Percentiles rank a stretch among this genome's conserved stretches.
phyloP scores from a whole-genome alignment of 257 asterid species.

The Nicotiana tomentosiformis region DNA sequence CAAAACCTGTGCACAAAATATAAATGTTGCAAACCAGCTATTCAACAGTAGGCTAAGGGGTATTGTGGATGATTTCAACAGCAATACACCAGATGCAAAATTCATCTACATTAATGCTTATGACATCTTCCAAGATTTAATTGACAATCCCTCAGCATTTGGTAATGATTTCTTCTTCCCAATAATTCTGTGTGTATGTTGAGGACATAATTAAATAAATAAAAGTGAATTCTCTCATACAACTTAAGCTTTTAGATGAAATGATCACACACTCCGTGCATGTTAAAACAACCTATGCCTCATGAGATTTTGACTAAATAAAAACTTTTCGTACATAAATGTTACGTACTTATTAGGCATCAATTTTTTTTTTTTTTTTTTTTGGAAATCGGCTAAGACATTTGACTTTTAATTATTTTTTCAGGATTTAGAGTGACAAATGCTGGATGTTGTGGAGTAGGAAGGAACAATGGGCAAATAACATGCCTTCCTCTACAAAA shows the following conservation, averaged over 20 bases:
- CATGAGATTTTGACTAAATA: neutral
- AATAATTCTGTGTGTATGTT: neutral
- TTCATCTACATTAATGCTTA: constrained; percentile 72
- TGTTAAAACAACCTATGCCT: neutral
- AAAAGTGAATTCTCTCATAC: too few relatives aligned
- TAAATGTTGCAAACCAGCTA: constrained; percentile 60
- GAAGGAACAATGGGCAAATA: constrained; percentile 92
- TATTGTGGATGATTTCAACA: constrained; percentile 62
- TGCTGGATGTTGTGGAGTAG: constrained; percentile 92
- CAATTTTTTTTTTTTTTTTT: too few relatives aligned
- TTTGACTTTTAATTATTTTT: neutral
- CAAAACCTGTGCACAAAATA: constrained; percentile 53
- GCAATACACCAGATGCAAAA: constrained; percentile 48
- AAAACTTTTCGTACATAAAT: neutral
- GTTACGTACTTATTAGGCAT: too few relatives aligned
- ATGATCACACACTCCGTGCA: too few relatives aligned
- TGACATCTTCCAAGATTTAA: constrained; percentile 77
- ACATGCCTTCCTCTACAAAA: constrained; percentile 75
- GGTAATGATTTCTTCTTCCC: constrained; percentile 34
- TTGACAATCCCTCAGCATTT: constrained; percentile 52
- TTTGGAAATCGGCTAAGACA: neutral
- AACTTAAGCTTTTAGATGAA: too few relatives aligned
- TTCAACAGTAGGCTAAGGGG: constrained; percentile 56
- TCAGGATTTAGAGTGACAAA: constrained; percentile 77
- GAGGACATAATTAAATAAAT: too few relatives aligned